Base-by-base conservation (phyloP, 257 asterid genomes). In the Cordia subcordata region DNA sequence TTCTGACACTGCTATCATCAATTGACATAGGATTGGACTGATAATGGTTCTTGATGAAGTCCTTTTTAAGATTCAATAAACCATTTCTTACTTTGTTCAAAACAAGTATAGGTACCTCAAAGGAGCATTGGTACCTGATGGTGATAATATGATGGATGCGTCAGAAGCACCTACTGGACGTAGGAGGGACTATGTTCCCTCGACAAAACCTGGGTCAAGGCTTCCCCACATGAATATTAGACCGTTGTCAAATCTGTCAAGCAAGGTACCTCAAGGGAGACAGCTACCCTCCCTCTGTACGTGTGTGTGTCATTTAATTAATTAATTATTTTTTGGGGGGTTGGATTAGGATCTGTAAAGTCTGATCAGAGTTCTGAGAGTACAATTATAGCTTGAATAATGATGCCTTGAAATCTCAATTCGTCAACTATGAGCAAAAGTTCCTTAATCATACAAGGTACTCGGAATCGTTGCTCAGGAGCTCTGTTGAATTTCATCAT, bases 131-230 rank as follows among this genome's bases (percentile, higher is more conserved):
- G 73, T 78, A 32, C 54, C 85, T 40, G 81, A 86, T 39, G 71
- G 66, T 52, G 77, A 73, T 52, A 55, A 44, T 61, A 27, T 35
- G n/a, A 37, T 67, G 8, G 62, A 74, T 55, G 52, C 67, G 42
- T 77, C 66, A 14, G 88, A 81, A 75, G 58, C 69, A 33, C 91
- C 96, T 17, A 79, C 86, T 40, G 98, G 98, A 14, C 86, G 95
- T 27, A 82, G 96, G 69, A 80, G 90, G 78, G 95, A 81, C 58
- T 92, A 85, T 49, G 55, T 85, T 58, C 94, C 98, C 19, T 88
- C 90, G 13, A 74, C 93, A 10, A 75, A 70, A 61, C 96, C 95
- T 16, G 96, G 98, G 63, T 82, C 94, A 57, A 84, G 80, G 69
- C 62, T 92, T 68, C 96, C 96, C 61, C 96, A 92, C 44, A 88